Percentiles rank a stretch among this genome's conserved stretches.
Evolutionary conservation across 441 rosid species (phyloP).

Genomic region (Euphorbia corollata): DNA sequence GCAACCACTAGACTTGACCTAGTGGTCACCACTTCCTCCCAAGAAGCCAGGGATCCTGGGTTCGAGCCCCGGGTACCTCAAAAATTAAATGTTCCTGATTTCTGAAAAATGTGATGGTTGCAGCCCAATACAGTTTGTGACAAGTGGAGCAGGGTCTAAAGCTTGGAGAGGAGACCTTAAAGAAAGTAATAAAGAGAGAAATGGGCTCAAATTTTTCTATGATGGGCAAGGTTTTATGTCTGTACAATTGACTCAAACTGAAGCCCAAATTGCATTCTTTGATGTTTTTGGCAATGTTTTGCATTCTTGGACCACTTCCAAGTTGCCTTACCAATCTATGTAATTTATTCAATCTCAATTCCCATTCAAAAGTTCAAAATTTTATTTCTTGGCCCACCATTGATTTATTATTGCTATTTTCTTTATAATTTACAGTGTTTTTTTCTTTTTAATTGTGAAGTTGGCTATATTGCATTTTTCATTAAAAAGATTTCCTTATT

Average conservation of each 20-base stretch:
- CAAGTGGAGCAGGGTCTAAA: constrained; percentile 39
- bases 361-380: background rate
- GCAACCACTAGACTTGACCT: too few species aligned
- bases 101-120: background rate
- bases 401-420: too few species aligned
- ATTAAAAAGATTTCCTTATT: too few species aligned
- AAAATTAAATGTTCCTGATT: too few species aligned
- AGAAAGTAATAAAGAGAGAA: constrained; percentile 18
- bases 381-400: too few species aligned
- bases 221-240: constrained; percentile 41
- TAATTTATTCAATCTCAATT: background rate
- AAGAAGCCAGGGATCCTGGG: too few species aligned
- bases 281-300: constrained; percentile 30
- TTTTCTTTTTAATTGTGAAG: too few species aligned
- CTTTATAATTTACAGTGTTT: too few species aligned
- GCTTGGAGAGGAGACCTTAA: constrained; percentile 36
- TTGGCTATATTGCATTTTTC: too few species aligned
- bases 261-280: constrained; percentile 27
- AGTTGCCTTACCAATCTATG: constrained; percentile 21
- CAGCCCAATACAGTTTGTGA: constrained; percentile 32
- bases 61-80: too few species aligned
- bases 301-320: constrained; percentile 21
- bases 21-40: too few species aligned
- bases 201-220: constrained; percentile 25
- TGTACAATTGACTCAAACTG: constrained; percentile 19